Conservation (phyloP, 176 grass and related monocot species). For the Cocos nucifera region DNA sequence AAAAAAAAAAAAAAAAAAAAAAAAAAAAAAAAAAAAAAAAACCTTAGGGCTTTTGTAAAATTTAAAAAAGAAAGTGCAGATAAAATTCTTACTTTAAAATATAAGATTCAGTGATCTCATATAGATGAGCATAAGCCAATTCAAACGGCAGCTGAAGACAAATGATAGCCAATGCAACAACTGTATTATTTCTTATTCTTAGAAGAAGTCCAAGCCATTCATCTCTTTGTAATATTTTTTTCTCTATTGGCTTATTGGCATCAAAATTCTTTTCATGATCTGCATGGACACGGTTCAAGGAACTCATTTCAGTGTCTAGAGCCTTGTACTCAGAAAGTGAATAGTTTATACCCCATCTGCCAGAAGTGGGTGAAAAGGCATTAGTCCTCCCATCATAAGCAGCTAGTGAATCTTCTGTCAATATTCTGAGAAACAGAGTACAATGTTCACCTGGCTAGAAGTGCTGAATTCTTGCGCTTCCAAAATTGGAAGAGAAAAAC, state of each 20-base stretch:
- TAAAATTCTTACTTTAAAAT: slow-evolving; percentile 45
- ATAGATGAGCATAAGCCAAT: slow-evolving; percentile 94
- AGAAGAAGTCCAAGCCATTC: slow-evolving; percentile 84
- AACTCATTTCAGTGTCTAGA: slow-evolving; percentile 40
- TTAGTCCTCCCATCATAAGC: too few species aligned
- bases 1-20: too few species aligned
- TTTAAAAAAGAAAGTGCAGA: not conserved
- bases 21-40: too few species aligned
- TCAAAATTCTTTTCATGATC: slow-evolving; percentile 41
- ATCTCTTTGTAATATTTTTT: slow-evolving; percentile 73
- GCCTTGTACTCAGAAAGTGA: slow-evolving; percentile 80
- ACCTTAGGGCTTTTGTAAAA: too few species aligned
- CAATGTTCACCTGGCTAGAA: slow-evolving; percentile 59
- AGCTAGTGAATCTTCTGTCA: too few species aligned
- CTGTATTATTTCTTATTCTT: slow-evolving; percentile 82
- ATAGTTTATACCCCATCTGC: slow-evolving; percentile 94
- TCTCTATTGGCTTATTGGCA: slow-evolving; percentile 43
- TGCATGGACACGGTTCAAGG: slow-evolving; percentile 13
- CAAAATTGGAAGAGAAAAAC: slow-evolving; percentile 97
- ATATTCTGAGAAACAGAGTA: slow-evolving; percentile 1
- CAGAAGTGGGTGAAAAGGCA: slow-evolving; percentile 6
- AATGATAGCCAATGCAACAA: slow-evolving; percentile 84
- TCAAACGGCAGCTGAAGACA: slow-evolving; percentile 95
- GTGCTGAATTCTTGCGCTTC: slow-evolving; percentile 93
- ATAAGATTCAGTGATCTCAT: slow-evolving; percentile 66